Conservation (phyloP, 2,329 filamentous ascomycete species). For the Oidium heveae region DNA sequence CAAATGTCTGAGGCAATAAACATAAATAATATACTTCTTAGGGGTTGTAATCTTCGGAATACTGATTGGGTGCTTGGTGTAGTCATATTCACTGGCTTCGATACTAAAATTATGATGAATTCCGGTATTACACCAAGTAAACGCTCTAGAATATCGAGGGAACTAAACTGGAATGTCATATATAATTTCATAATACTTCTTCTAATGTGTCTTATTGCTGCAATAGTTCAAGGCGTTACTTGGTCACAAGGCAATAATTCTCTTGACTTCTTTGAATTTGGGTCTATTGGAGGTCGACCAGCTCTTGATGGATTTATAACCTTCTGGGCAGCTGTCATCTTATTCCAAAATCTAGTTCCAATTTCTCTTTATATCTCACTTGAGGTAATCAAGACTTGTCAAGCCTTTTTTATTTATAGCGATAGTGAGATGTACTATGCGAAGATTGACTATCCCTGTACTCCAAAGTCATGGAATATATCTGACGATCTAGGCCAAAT, state of each 20-base stretch:
- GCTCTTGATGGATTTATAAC: slow-evolving; percentile 77
- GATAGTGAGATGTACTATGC: slow-evolving; percentile 96
- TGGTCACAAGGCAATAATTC: slow-evolving; percentile 58
- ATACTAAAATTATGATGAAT: slow-evolving; percentile 99
- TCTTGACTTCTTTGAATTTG: slow-evolving; percentile 60
- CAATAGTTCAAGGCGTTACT: slow-evolving; percentile 58
- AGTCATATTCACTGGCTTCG: slow-evolving; percentile 80
- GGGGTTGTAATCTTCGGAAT: slow-evolving; percentile 81
- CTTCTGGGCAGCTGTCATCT: slow-evolving; percentile 82
- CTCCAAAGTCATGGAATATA: slow-evolving; percentile 97
- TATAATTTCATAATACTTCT: slow-evolving; percentile 88
- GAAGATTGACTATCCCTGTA: slow-evolving; percentile 75
- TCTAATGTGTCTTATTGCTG: slow-evolving; percentile 67
- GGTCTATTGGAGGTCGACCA: slow-evolving; percentile 51
- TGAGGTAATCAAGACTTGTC: slow-evolving; percentile 78
- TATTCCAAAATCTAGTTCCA: slow-evolving; percentile 96
- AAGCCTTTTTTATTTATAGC: slow-evolving; percentile 94
- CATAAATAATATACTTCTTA: slow-evolving; percentile 84
- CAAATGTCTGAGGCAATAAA: slow-evolving; percentile 80
- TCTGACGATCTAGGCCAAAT: slow-evolving; percentile 95
- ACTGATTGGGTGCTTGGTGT: slow-evolving; percentile 90
- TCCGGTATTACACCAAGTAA: slow-evolving; percentile 88
- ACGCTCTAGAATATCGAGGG: slow-evolving; percentile 68
- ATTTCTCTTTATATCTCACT: slow-evolving; percentile 95
- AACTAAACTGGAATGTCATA: slow-evolving; percentile 91